Base-by-base conservation (phyloP, 805 yeast species). In the Candida loeiensis region DNA sequence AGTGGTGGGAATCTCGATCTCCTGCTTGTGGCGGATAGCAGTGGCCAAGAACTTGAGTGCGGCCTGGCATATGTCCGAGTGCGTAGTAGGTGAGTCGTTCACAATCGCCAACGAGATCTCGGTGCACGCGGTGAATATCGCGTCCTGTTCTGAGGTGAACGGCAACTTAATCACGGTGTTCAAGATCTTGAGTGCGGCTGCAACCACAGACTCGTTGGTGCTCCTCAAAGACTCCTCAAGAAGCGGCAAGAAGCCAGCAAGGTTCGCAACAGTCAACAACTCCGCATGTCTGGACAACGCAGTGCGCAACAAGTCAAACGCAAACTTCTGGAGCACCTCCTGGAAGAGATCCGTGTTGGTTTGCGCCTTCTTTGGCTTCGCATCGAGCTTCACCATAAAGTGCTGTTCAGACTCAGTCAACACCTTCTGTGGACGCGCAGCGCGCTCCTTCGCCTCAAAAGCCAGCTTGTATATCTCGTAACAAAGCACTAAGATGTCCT, bases 41-140 rank as follows among this genome's bases (percentile, higher is more conserved):
- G 84, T 67, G 6, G 95, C 77, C 39, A 93, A 61, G 48, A 81
- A 85, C 50, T 80, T 82, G 56, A 90, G 71, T 44, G 89, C 75
- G 12, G 85, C 74, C 58, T 91, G 98, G 53, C 88, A 82, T 11
- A 91, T 55, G 40, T 86, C 95, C 24, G 82, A 73, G 39, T 82
- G 80, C 1, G 96, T 88, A 1, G 80, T 66, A 4, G 96, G 89
- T 36, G 83, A 76, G 48, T 85, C 85, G 54, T 82, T 82, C 30
- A 91, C 73, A 16, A 89, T 71, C 12, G 66, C 75, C 40, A 85
- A 62, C 1, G 80, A 76, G 35, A 69, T 69, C 59, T 82, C 74
- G 2, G 89, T 77, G 51, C 83, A 76, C 18, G 73, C 59, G 41
- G 77, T 76, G 63, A 85, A 82, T 21, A 71, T 62, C 3, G 56